These are phyloP conservation scores for Claviceps quebecensis DNA, from an alignment of 2,329 filamentous ascomycete genomes.

Conservation along the genomic window DNA sequence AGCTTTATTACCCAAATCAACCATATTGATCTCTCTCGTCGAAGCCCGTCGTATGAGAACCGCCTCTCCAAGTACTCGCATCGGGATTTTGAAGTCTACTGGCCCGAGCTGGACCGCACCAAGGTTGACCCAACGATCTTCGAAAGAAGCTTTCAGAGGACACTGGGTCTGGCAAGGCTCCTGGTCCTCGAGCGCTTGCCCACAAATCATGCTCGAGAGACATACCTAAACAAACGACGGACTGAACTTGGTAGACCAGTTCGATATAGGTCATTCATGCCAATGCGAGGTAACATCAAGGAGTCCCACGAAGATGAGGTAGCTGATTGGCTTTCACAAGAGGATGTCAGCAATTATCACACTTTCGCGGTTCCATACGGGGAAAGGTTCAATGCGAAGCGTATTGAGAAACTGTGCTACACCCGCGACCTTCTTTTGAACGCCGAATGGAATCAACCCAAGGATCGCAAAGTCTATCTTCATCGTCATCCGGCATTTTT, in stretches of 20 bases:
- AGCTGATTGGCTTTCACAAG: slow-evolving; percentile 66
- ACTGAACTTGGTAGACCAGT: slow-evolving; percentile 56
- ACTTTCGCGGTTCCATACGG: slow-evolving; percentile 63
- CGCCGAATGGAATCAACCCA: slow-evolving; percentile 70
- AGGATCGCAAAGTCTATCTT: slow-evolving; percentile 61
- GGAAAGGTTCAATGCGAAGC: slow-evolving; percentile 44
- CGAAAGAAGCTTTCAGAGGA: slow-evolving; percentile 64
- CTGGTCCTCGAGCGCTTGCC: slow-evolving; percentile 70
- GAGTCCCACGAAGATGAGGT: slow-evolving; percentile 65
- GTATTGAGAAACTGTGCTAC: slow-evolving; percentile 71
- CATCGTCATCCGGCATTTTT: slow-evolving; percentile 83
- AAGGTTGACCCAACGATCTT: slow-evolving; percentile 76
- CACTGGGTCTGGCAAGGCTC: slow-evolving; percentile 63
- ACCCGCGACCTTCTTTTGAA: slow-evolving; percentile 72
- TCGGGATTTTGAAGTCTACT: slow-evolving; percentile 73
- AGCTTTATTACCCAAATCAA: slow-evolving; percentile 76
- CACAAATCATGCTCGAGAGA: slow-evolving; percentile 50
- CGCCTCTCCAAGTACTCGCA: slow-evolving; percentile 75
- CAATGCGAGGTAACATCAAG: slow-evolving; percentile 59
- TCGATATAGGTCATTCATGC: slow-evolving; percentile 14
- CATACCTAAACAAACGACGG: slow-evolving; percentile 56
- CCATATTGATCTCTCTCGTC: slow-evolving; percentile 61
- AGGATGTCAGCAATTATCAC: slow-evolving; percentile 68
- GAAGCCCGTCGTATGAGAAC: slow-evolving; percentile 79
- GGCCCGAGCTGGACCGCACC: slow-evolving; percentile 59